Evolutionary conservation across 2,329 filamentous ascomycete genomes (phyloP), one percentile per base, ranked within the genome.

Genomic region (Cladosporium sp.): DNA sequence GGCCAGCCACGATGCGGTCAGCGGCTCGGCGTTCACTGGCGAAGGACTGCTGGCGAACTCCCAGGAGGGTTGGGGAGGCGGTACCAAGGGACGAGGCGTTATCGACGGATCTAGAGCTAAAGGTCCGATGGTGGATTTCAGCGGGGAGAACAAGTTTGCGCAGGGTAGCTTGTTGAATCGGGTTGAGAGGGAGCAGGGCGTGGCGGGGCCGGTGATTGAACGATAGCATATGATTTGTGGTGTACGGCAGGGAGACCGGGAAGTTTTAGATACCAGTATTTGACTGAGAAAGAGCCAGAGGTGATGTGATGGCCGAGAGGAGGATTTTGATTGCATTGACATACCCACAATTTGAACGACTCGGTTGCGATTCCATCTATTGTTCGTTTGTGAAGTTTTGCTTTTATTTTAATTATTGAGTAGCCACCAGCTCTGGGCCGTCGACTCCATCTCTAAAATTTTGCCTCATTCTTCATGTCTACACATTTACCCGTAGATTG

Each of bases 121-220:
- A 59, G 79, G 79, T 2, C 81, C 81, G 0, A 76, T 83, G 77
- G 66, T 84, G 10, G 77, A 83, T 67, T 68, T 81, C 23, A 74
- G 74, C 25, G 79, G 78, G 32, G 74, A 77, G 58, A 76, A 76
- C 46, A 71, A 76, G 67, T 84, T 83, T 69, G 79, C 77, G 11
- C 72, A 78, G 36, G 82, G 79, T 26, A 85, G 82, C 69, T 76
- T 85, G 62, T 77, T 84, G 16, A 80, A 82, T 58, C 76, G 77
- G 64, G 71, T 78, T 21, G 76, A 80, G 21, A 72, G 73, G 65
- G 68, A 71, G 62, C 72, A 72, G 58, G 67, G 71, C 11, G 65
- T 73, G n/a, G 71, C 73, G n/a, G 73, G 70, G 56, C 77, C 76
- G 14, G 69, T 78, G 14, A 76, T 81, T 62, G 79, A 80, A 69